Evolutionary conservation across 768 basidiomycete genomes (phyloP).

Genomic region (Crucibulum laeve): DNA sequence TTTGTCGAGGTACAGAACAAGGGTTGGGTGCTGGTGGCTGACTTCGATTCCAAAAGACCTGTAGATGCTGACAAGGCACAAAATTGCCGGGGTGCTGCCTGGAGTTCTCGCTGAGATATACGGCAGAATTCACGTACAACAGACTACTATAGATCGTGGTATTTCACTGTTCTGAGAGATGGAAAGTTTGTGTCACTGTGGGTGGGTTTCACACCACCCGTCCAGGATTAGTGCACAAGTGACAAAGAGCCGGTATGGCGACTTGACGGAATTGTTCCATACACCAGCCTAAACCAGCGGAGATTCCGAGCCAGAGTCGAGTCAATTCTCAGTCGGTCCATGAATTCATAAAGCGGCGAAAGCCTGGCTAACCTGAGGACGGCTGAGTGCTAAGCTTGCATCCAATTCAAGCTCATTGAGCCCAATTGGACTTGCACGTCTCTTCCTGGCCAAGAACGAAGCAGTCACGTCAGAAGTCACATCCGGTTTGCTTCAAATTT

Average conservation of each 20-base stretch:
- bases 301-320: background rate
- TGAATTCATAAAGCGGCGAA: background rate
- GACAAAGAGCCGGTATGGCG: background rate
- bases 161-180: background rate
- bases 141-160: too few species aligned
- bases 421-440: background rate
- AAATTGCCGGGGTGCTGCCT: too few species aligned
- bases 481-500: background rate
- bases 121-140: too few species aligned
- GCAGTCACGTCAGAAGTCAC: background rate
- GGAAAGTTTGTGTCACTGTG: background rate
- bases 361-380: too few species aligned
- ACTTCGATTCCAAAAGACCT: too few species aligned
- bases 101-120: too few species aligned
- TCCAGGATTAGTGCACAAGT: background rate
- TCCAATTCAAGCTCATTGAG: background rate
- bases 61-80: too few species aligned
- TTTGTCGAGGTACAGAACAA: background rate
- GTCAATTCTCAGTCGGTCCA: background rate
- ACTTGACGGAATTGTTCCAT: background rate
- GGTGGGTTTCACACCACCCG: background rate
- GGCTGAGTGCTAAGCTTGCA: too few species aligned
- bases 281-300: background rate
- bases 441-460: background rate
- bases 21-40: background rate